Percentiles rank a stretch among this genome's conserved stretches.
Conservation (phyloP, 2,329 filamentous ascomycete species). For the Pseudocercospora ulei region DNA sequence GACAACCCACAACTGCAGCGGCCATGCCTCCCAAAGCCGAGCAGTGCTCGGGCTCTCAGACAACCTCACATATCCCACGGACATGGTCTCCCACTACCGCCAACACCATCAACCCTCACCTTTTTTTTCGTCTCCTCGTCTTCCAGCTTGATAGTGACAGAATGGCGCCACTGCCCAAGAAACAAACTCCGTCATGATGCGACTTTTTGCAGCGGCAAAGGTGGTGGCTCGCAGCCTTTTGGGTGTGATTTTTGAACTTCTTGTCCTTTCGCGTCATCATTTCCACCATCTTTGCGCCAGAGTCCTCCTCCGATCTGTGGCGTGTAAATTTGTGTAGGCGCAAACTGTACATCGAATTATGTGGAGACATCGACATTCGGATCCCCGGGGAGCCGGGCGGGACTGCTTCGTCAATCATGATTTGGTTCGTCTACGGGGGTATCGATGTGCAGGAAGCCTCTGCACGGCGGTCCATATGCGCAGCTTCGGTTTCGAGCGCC, state of each 20-base stretch:
- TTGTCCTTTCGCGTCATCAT: neutral
- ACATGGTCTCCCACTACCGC: too few species aligned
- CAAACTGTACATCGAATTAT: slow-evolving; percentile 9
- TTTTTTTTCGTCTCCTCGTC: neutral
- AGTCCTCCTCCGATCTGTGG: slow-evolving; percentile 3
- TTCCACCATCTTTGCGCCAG: neutral
- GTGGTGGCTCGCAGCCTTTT: neutral
- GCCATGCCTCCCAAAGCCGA: slow-evolving; percentile 2
- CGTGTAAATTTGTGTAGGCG: slow-evolving; percentile 4
- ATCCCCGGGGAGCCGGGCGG: too few species aligned
- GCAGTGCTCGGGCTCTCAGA: too few species aligned
- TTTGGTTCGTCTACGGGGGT: neutral
- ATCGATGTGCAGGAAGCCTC: slow-evolving; percentile 37
- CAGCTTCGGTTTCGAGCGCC: slow-evolving; percentile 55
- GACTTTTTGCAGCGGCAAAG: slow-evolving; percentile 6
- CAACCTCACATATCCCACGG: too few species aligned
- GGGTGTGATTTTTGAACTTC: neutral
- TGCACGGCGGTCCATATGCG: slow-evolving; percentile 53
- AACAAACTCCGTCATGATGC: slow-evolving; percentile 4
- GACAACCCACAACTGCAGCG: neutral
- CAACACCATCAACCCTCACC: neutral
- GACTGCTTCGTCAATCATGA: neutral
- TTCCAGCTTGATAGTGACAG: neutral
- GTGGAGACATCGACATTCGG: slow-evolving; percentile 6
- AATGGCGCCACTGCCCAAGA: neutral